Evolutionary conservation across 1,284 basidiomycete species (phyloP).

Genomic region (Hymenochaete sp.): DNA sequence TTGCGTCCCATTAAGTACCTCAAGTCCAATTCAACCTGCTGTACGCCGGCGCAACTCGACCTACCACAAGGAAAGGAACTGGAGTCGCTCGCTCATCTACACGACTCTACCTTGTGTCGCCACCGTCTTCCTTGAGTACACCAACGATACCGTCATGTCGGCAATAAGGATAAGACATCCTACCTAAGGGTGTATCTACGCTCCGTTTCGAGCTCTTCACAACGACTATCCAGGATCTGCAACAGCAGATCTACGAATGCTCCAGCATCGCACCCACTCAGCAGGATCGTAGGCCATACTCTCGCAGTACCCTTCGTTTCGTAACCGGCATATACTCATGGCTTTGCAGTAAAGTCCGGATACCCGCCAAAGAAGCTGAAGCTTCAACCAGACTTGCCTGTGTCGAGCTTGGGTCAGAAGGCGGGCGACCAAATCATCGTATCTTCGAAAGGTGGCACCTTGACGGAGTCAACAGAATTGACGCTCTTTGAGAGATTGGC

Average conservation of each 20-base stretch:
- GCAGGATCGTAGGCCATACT: constrained; percentile 57
- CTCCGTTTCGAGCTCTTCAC: constrained; percentile 58
- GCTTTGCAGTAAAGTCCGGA: constrained; percentile 64
- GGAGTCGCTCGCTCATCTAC: no score
- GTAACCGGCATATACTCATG: neutral
- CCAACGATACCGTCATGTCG: no score
- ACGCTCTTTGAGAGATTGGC: constrained; percentile 96
- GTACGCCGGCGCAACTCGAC: no score
- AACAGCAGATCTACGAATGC: constrained; percentile 55
- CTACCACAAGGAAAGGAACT: no score
- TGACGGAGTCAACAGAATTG: constrained; percentile 15
- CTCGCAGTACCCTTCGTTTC: neutral
- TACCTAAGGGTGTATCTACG: constrained; percentile 65
- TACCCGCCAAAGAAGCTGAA: constrained; percentile 74
- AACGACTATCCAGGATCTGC: constrained; percentile 63
- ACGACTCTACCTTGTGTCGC: no score
- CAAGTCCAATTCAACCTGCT: no score
- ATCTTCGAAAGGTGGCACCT: constrained; percentile 34
- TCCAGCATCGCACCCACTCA: constrained; percentile 68
- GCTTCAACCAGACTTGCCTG: constrained; percentile 58
- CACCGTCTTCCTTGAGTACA: no score
- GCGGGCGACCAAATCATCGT: constrained; percentile 81
- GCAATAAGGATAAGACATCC: constrained; percentile 36
- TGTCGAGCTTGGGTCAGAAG: constrained; percentile 69
- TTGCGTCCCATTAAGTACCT: no score